Conservation (phyloP, 352 stramenopile genomes). For the Plasmopara muralis region DNA sequence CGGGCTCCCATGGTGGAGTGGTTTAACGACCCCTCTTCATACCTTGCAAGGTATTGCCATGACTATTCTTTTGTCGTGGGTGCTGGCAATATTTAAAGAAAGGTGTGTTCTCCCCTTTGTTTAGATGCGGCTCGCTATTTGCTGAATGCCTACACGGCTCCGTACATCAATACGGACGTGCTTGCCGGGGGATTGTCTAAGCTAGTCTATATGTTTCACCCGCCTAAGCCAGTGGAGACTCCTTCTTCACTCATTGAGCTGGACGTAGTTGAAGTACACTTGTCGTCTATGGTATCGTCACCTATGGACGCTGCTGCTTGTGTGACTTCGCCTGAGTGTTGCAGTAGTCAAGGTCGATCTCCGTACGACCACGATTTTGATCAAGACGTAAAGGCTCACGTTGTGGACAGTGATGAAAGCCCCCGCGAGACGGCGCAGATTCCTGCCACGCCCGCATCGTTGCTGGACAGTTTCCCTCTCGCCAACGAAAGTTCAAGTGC, state of each 20-base stretch:
- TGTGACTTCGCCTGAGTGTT: constrained; percentile 71
- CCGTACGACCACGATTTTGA: constrained; percentile 74
- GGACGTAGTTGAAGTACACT: constrained; percentile 39
- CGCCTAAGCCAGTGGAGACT: constrained; percentile 48
- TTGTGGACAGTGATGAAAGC: constrained; percentile 43
- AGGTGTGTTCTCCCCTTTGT: constrained; percentile 45
- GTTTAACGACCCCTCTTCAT: constrained; percentile 53
- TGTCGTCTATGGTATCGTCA: constrained; percentile 30
- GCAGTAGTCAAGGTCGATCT: constrained; percentile 57
- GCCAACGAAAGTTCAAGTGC: constrained; percentile 71
- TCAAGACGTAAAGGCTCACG: constrained; percentile 50
- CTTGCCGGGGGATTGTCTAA: constrained; percentile 63
- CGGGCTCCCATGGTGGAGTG: constrained; percentile 66
- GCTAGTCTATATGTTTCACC: constrained; percentile 69
- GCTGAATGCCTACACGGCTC: constrained; percentile 67
- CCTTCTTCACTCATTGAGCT: constrained; percentile 35
- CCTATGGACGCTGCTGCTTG: constrained; percentile 60
- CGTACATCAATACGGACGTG: constrained; percentile 74
- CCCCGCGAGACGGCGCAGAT: constrained; percentile 41
- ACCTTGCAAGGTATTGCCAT: constrained; percentile 78
- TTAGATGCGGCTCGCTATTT: constrained; percentile 75
- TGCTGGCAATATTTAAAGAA: constrained; percentile 60
- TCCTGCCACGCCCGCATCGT: constrained; percentile 27
- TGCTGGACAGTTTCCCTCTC: constrained; percentile 49
- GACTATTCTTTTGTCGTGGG: constrained; percentile 29